Base-by-base conservation (phyloP, 257 asterid species). In the Cynanchum wilfordii region DNA sequence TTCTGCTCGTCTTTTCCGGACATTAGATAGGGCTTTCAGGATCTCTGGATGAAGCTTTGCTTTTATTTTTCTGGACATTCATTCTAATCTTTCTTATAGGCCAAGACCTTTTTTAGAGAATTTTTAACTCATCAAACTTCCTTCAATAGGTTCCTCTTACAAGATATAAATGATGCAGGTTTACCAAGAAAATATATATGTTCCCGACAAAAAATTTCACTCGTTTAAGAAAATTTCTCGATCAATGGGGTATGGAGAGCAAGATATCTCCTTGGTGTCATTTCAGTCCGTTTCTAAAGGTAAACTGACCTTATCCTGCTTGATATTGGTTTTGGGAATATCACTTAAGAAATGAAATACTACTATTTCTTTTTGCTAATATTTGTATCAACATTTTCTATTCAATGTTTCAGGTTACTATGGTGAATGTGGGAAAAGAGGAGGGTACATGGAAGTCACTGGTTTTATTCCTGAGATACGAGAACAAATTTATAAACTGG, bases 261-360 rank as follows among this genome's bases (percentile, higher is more conserved):
- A 79, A 71, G 96, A 95, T 81, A 76, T 94, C 50, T 83, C 90
- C 50, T 69, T 94, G 56, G 98, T 91, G 22, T 95, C 97, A 50
- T 94, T 94, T 82, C 98, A 91, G 82, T 94, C 99, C 24, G 97
- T 91, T 49, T 94, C 99, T 2, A 94, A 94, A 82, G 99, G 98
- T 94, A 85, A 38, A 51, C 12, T 62, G 11, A 62, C 72, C 70
- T 68, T 50, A 25, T 45, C 63, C 8, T 66, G 59, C 49, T 55
- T 71, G 40, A 38, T 6, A 22, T 38, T 60, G 33, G 69, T 30
- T 20, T 29, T 62, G 4, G 25, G 25, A 59, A 10, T 44, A 29
- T 47, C 17, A 9, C 11, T 12, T 42, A 13, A 67, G 62, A 50
- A 42, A 24, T 0, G 2, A 59, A 52, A 20, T 27, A 30, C 50